phyloP scores from a whole-genome alignment of 805 yeast genomes.

The Candida ulmi region DNA sequence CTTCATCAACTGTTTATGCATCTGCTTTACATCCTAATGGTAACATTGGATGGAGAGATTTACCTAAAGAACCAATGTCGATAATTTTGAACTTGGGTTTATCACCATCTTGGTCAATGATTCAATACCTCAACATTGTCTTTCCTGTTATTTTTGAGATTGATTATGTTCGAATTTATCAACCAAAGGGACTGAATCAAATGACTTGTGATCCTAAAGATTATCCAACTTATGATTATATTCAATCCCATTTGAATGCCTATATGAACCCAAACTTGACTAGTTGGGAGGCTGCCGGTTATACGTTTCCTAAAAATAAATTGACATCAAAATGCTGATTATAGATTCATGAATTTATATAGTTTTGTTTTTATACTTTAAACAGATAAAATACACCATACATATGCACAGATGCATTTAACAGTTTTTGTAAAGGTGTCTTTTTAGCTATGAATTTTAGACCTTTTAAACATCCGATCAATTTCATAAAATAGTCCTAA shows the following conservation, averaged over 20 bases:
- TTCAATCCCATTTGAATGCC: conserved; percentile 34
- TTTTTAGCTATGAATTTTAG: too few relatives aligned
- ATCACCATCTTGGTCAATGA: conserved; percentile 45
- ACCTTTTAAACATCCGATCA: too few relatives aligned
- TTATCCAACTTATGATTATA: conserved; percentile 42
- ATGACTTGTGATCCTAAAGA: conserved; percentile 44
- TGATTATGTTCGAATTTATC: conserved; percentile 45
- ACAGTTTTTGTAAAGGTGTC: too few relatives aligned
- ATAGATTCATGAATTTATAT: too few relatives aligned
- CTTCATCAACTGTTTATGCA: conserved; percentile 39
- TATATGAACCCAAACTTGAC: conserved; percentile 40
- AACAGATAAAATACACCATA: too few relatives aligned
- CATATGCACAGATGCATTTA: too few relatives aligned
- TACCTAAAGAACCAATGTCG: conserved; percentile 47
- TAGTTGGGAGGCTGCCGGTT: conserved; percentile 39
- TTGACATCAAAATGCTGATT: conserved; percentile 24
- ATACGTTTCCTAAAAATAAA: conserved; percentile 34
- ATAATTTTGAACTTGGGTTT: conserved; percentile 43
- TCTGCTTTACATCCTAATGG: conserved; percentile 44
- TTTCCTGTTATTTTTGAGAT: conserved; percentile 40
- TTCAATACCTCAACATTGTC: conserved; percentile 39
- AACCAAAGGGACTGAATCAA: conserved; percentile 35
- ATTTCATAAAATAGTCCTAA: neutral
- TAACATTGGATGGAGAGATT: conserved; percentile 41
- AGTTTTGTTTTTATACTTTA: too few relatives aligned